Base-by-base conservation (phyloP, 2,329 filamentous ascomycete genomes). In the Trichophyton mentagrophytes region DNA sequence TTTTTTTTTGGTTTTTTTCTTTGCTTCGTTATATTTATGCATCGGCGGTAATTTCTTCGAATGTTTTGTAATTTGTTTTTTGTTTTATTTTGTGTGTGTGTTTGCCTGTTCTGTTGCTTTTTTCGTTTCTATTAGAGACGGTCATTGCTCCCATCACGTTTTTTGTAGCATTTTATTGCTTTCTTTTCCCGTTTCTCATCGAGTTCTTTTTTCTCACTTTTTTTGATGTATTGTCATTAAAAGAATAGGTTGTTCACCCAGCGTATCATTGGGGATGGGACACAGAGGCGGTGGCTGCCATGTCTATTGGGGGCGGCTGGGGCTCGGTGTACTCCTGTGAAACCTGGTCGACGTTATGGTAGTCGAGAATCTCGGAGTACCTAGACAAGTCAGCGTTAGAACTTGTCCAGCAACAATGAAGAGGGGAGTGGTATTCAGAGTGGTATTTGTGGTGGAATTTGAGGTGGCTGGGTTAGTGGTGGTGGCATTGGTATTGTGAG, bases 341-440 rank as follows among this genome's bases (percentile, higher is more conserved):
- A 13, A 59, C 58, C 64, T 76, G 73, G 66, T 95, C 90, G 65
- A 96, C 87, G 71, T 97, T 96, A 78, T 97, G 93, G 77, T 96
- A 97, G 76, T 97, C 91, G 69, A 97, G 86, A 69, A 99, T 97
- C 75, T 97, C 92, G 59, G 91, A 96, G 80, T 97, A 97, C 90
- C 91, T 96, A 72, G 25, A 40, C 30, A 53, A 49, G 63, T 57
- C 38, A 61, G 63, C 68, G 20, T 49, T 25, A 17, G 56, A 27
- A 27, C 25, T 59, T 33, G 33, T 36, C 33, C 33, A 36, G 33
- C 33, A 36, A 11, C 9, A 36, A 11, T 8, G 33, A 36, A 36
- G 33, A 11, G 30, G 33, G 9, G 25, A 27, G 25, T 27, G 25
- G 25, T 5, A 27, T 27, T 27, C 25, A 27, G 25, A 27, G 25